Conservation (phyloP, 768 basidiomycete genomes). For the Ramaria sp. region DNA sequence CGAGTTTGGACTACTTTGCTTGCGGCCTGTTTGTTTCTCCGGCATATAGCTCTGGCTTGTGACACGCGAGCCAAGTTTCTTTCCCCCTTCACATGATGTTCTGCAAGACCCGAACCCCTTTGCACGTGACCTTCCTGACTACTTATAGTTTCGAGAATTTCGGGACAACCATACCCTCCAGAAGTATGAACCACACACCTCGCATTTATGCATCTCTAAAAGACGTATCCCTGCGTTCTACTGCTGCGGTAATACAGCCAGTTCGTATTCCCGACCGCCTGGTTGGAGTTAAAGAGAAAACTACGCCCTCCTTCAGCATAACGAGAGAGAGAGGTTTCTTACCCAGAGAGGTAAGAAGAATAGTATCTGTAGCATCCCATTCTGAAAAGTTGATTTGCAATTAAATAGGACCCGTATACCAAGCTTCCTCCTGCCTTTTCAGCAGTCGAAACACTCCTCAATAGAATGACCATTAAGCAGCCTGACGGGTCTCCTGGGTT, state of each 20-base stretch:
- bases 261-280: constrained; percentile 6
- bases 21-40: too few species aligned
- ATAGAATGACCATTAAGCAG: constrained; percentile 21
- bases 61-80: too few species aligned
- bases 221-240: constrained; percentile 1
- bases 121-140: too few species aligned
- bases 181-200: constrained; percentile 4
- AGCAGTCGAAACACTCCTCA: constrained; percentile 19
- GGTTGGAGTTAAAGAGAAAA: background rate
- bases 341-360: background rate
- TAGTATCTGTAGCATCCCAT: background rate
- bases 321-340: constrained; percentile 8
- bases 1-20: too few species aligned
- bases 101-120: too few species aligned
- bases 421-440: constrained; percentile 19
- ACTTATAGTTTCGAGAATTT: too few species aligned
- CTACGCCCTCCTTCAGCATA: constrained; percentile 4
- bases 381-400: background rate
- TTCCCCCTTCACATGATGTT: too few species aligned
- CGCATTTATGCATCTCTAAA: constrained; percentile 5
- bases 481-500: constrained; percentile 21
- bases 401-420: constrained; percentile 17
- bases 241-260: background rate
- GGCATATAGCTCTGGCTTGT: too few species aligned
- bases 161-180: too few species aligned